Base-by-base conservation (phyloP, 116 monocot species). In the Papilionanthe hybrid region DNA sequence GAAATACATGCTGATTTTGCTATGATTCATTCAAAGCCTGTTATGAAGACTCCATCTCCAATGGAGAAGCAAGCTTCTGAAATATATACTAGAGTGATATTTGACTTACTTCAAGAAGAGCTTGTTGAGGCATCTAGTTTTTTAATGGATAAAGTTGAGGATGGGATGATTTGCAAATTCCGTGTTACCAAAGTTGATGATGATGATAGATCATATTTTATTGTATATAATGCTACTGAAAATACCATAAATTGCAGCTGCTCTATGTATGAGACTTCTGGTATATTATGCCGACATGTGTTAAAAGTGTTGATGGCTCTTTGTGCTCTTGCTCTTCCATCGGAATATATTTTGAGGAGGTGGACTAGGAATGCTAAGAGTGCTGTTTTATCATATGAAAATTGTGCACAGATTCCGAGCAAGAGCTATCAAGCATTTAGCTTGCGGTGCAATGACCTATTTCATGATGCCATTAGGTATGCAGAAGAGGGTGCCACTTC, bases 1-100 rank as follows among this genome's bases (percentile, higher is more conserved):
- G 97, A 98, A 86, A 30, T 92, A 9, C 92, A 91, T 76, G 84
- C 88, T n/a, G 94, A 98, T 79, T 83, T 81, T 77, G 78, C 87
- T 69, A 84, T 83, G 11, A 79, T 76, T 63, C 84, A 86, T 57
- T 75, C 78, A 57, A 86, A 87, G 60, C 91, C 93, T 28, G 82
- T 91, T 82, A 67, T 94, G 82, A 94, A 86, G 77, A 92, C 91
- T 57, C 87, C 91, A 73, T 89, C 87, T 19, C 88, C 90, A 8
- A 83, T 98, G 85, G 94, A 92, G 74, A 94, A 93, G 81, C 92
- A 94, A 77, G 97, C 91, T 74, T 92, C 97, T 42, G 94, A 98
- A 25, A 77, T 98, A 22, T 98, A 94, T 55, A 98, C 97, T 9
- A 93, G 86, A 79, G 78, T 77, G 5, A 83, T 98, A 75, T 98